A percentile compares a stretch with the other conserved stretches of the same genome.
Evolutionary conservation across 805 yeast genomes (phyloP).

Genomic region (Schwanniomyces pseudopolymorphus): DNA sequence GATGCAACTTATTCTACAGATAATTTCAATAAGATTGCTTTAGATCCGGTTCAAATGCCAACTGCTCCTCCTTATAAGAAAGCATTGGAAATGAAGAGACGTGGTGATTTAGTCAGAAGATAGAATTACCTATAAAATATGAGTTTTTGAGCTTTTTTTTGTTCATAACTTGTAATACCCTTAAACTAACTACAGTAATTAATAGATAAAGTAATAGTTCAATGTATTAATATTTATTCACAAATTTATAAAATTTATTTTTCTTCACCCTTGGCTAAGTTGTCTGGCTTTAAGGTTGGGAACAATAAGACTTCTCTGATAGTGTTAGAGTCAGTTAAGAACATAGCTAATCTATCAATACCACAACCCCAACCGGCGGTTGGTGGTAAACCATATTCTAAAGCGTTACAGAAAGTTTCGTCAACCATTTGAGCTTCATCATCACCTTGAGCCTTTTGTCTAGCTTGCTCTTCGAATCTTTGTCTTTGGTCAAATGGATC

Average conservation of each 20-base stretch:
- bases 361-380: slow-evolving; percentile 99
- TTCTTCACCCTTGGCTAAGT: slow-evolving; percentile 38
- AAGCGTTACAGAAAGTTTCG: slow-evolving; percentile 95
- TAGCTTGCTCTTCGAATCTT: slow-evolving; percentile 98
- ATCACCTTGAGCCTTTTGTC: slow-evolving; percentile 98
- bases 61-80: slow-evolving; percentile 96
- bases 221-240: background rate
- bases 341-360: slow-evolving; percentile 97
- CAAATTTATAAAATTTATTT: slow-evolving; percentile 4
- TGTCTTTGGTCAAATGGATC: slow-evolving; percentile 98
- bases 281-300: slow-evolving; percentile 98
- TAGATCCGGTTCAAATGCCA: slow-evolving; percentile 93
- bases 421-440: slow-evolving; percentile 97
- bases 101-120: slow-evolving; percentile 45
- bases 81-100: slow-evolving; percentile 83
- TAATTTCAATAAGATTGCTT: slow-evolving; percentile 40
- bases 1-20: slow-evolving; percentile 87
- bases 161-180: too few relatives aligned
- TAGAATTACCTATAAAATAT: too few relatives aligned
- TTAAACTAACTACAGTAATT: background rate
- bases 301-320: slow-evolving; percentile 95
- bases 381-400: slow-evolving; percentile 98
- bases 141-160: too few relatives aligned
- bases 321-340: slow-evolving; percentile 92
- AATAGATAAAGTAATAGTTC: background rate